Evolutionary conservation across 805 yeast species (phyloP).

Genomic region (Nakazawaea wyomingensis): DNA sequence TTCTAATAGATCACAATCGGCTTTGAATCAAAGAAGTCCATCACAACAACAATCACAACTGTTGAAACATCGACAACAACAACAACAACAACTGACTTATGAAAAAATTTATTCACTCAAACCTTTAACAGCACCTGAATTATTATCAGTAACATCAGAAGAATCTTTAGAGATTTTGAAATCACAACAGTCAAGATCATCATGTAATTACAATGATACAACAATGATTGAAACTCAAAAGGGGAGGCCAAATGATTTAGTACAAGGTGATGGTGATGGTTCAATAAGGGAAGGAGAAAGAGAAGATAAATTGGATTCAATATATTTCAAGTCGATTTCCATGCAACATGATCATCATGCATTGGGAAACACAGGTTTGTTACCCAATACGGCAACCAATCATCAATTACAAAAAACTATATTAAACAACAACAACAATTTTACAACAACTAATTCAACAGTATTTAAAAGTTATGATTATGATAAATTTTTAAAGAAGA

Average conservation of each 20-base stretch:
- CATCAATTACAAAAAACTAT: too few relatives aligned
- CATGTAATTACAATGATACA: too few relatives aligned
- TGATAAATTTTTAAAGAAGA: not conserved
- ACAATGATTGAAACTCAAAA: too few relatives aligned
- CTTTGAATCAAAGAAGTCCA: not conserved
- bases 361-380: too few relatives aligned
- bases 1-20: not conserved
- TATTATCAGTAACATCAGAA: not conserved
- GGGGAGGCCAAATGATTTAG: too few relatives aligned
- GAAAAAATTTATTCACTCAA: not conserved
- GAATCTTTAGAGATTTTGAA: not conserved
- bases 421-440: not conserved
- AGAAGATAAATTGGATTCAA: too few relatives aligned
- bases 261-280: too few relatives aligned
- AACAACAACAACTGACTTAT: not conserved
- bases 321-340: too few relatives aligned
- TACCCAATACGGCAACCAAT: too few relatives aligned
- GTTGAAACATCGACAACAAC: not conserved
- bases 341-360: too few relatives aligned
- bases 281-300: too few relatives aligned
- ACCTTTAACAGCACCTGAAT: not conserved
- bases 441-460: not conserved
- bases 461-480: not conserved
- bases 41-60: not conserved
- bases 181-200: not conserved